These are phyloP conservation scores for Alternaria panax DNA, from an alignment of 2,329 filamentous ascomycete species.

Conservation along the genomic window DNA sequence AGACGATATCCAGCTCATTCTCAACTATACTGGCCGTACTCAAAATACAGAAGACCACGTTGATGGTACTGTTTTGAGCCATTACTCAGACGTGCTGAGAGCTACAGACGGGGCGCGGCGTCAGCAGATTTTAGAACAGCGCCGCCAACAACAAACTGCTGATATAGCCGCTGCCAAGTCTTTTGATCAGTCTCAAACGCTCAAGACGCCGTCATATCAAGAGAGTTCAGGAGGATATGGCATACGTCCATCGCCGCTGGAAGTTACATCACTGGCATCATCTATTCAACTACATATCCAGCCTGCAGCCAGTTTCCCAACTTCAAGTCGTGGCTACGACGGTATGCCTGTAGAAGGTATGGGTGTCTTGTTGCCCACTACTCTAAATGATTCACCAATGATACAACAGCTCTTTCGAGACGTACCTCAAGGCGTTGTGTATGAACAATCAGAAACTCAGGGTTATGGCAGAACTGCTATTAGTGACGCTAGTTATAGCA, in stretches of 20 bases:
- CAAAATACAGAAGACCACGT: not conserved
- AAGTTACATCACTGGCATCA: not conserved
- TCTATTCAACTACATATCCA: not conserved
- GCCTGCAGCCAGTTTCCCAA: not conserved
- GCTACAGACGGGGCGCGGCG: not conserved
- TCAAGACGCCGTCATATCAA: not conserved
- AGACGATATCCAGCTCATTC: conserved; percentile 27
- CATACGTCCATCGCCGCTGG: no score
- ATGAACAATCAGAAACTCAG: not conserved
- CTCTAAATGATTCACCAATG: not conserved
- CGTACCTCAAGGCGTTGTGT: not conserved
- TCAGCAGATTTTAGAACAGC: not conserved
- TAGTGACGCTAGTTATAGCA: not conserved
- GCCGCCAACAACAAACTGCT: not conserved
- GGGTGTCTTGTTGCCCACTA: not conserved
- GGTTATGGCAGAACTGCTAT: not conserved
- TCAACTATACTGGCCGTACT: conserved; percentile 16
- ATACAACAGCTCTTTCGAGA: not conserved
- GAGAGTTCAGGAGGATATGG: not conserved
- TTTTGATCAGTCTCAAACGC: not conserved
- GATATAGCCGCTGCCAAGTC: not conserved
- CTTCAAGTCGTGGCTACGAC: not conserved
- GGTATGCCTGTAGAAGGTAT: not conserved
- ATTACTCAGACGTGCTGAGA: not conserved
- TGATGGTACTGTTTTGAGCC: conserved; percentile 6